phyloP scores from a whole-genome alignment of 768 basidiomycete species.

The Exsudoporus frostii region DNA sequence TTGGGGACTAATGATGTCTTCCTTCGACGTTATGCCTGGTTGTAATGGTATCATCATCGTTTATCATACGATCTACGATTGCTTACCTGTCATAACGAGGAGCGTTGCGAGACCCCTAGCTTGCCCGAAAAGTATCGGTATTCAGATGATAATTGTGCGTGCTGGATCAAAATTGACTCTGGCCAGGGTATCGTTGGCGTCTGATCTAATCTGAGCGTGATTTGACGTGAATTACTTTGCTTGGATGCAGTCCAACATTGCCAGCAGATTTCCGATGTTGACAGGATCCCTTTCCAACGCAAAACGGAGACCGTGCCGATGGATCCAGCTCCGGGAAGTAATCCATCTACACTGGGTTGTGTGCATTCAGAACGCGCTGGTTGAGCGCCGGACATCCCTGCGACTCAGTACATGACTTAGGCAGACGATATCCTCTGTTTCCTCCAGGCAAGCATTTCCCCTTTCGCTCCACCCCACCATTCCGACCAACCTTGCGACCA shows the following conservation, averaged over 20 bases:
- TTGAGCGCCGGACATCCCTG: constrained; percentile 45
- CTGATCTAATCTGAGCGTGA: neutral
- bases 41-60: neutral
- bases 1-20: constrained; percentile 68
- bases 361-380: too few relatives aligned
- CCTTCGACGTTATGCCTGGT: constrained; percentile 72
- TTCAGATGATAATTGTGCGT: constrained; percentile 89
- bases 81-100: constrained; percentile 85
- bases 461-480: neutral
- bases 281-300: constrained; percentile 69
- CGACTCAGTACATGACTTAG: constrained; percentile 49
- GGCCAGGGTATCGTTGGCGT: constrained; percentile 7
- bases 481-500: too few relatives aligned
- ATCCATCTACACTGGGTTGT: constrained; percentile 68
- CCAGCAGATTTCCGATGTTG: constrained; percentile 83
- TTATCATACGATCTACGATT: neutral
- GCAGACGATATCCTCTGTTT: constrained; percentile 69
- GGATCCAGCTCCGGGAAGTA: constrained; percentile 84
- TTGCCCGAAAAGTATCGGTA: constrained; percentile 93
- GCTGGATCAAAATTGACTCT: constrained; percentile 86
- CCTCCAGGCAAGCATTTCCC: constrained; percentile 52
- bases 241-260: constrained; percentile 92
- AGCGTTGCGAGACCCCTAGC: constrained; percentile 82
- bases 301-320: constrained; percentile 76
- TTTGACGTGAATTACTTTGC: constrained; percentile 48